Base-by-base conservation (phyloP, 306 rosid genomes). In the Psophocarpus tetragonolobus region DNA sequence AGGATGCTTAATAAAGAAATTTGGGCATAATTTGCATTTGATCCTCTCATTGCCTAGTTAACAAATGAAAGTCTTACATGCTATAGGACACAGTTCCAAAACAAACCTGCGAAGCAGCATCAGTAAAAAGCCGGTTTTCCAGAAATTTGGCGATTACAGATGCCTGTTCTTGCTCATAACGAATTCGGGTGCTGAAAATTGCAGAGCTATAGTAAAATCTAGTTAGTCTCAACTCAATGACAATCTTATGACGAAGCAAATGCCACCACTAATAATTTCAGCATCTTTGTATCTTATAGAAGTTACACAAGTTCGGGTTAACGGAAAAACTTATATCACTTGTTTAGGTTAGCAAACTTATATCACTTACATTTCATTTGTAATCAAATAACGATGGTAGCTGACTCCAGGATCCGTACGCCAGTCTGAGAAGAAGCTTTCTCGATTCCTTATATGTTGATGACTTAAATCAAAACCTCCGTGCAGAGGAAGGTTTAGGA, bases 21-120 rank as follows among this genome's bases (percentile, higher is more conserved):
- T 63, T 8, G 35, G 51, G 14, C 35, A 35, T 13, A 68, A 24
- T 32, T 36, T 80, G 21, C 5, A 56, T 21, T 51, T 71, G 39
- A 53, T 24, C 47, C 44, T 53, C 35, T 12, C 23, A 48, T 30
- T 60, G 30, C 5, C 56, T 48, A 8, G 14, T 53, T n/a, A 11
- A 66, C 8, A 58, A 26, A 33, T 11, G n/a, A 4, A 53, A 70
- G n/a, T 3, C 30, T 5, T 47, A 38, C 35, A 63, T n/a, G 12
- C 17, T 23, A 15, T 23, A 15, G 57, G 30, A 39, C 32, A 54
- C 15, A 72, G 30, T 18, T 63, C n/a, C 33, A 58, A 41, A 33
- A 77, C 81, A 75, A 27, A 89, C 92, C 88, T 80, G 41, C n/a
- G 89, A 82, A 82, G 80, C 12, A 75, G 91, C 84, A 17, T 6